Evolutionary conservation across 2,329 filamentous ascomycete genomes (phyloP).

Genomic region (Fusarium mundagurra): DNA sequence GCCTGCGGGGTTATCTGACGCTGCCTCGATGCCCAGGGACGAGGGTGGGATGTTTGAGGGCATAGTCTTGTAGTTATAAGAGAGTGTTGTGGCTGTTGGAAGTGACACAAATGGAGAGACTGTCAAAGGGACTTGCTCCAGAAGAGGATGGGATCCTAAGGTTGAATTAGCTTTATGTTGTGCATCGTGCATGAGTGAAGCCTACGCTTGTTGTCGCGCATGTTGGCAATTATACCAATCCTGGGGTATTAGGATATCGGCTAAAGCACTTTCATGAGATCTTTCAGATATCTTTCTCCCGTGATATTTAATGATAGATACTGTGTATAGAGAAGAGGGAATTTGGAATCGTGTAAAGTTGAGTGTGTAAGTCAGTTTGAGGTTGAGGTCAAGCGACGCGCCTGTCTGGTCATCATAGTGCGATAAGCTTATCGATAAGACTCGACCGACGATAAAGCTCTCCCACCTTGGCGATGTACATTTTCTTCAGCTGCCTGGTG

Average conservation of each 20-base stretch:
- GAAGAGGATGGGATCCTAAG: conserved; percentile 82
- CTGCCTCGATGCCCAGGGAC: conserved; percentile 48
- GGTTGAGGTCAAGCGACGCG: conserved; percentile 5
- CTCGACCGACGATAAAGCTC: conserved; percentile 27
- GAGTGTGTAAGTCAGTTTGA: background rate
- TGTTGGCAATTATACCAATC: conserved; percentile 19
- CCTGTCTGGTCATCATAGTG: background rate
- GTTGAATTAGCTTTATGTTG: conserved; percentile 21
- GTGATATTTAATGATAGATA: background rate
- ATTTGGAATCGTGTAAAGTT: background rate
- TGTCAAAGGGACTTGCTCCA: conserved; percentile 91
- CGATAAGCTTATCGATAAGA: conserved; percentile 35
- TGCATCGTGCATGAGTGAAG: background rate
- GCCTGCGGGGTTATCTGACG: conserved; percentile 48
- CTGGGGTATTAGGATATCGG: background rate
- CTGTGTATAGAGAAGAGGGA: background rate
- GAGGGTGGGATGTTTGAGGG: conserved; percentile 80
- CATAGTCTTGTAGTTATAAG: conserved; percentile 93
- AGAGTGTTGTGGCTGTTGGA: conserved; percentile 87
- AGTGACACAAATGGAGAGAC: conserved; percentile 95
- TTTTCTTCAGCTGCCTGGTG: conserved; percentile 36
- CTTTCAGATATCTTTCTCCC: background rate
- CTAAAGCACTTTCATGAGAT: background rate
- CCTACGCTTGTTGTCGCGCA: conserved; percentile 52
- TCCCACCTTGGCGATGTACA: conserved; percentile 29